Percentiles rank a stretch among this genome's conserved stretches.
Conservation (phyloP, 805 yeast species). For the Kockiozyma suomiensis region DNA sequence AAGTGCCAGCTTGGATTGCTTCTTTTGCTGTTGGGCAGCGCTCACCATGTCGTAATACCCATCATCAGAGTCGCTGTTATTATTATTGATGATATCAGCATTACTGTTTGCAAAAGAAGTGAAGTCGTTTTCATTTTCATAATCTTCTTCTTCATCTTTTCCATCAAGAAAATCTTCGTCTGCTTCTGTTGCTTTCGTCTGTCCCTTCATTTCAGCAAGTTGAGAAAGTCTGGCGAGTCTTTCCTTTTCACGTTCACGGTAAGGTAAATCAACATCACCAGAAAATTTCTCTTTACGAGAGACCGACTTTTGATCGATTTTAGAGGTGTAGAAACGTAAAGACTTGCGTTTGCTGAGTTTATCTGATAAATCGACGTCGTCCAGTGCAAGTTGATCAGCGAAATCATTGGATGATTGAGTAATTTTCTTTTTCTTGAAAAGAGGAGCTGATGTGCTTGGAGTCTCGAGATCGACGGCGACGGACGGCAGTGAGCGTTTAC, state of each 20-base stretch:
- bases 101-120: neutral
- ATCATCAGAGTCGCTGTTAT: constrained; percentile 46
- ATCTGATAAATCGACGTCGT: constrained; percentile 83
- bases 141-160: constrained; percentile 41
- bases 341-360: constrained; percentile 77
- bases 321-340: constrained; percentile 93
- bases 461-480: constrained; percentile 56
- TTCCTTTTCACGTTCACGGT: constrained; percentile 85
- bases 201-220: constrained; percentile 86
- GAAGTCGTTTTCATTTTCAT: constrained; percentile 31
- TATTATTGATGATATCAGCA: neutral
- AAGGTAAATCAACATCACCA: constrained; percentile 92
- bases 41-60: constrained; percentile 63
- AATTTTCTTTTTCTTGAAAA: constrained; percentile 47
- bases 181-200: constrained; percentile 49
- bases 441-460: constrained; percentile 50
- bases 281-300: constrained; percentile 61
- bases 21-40: constrained; percentile 53
- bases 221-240: constrained; percentile 84
- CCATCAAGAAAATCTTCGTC: constrained; percentile 35
- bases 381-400: constrained; percentile 66
- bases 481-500: constrained; percentile 7
- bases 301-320: constrained; percentile 77
- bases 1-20: constrained; percentile 43
- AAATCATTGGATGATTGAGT: constrained; percentile 52